Evolutionary conservation across 805 yeast genomes (phyloP), one percentile per base, ranked within the genome.

Genomic region (Blastobotrys americana): DNA sequence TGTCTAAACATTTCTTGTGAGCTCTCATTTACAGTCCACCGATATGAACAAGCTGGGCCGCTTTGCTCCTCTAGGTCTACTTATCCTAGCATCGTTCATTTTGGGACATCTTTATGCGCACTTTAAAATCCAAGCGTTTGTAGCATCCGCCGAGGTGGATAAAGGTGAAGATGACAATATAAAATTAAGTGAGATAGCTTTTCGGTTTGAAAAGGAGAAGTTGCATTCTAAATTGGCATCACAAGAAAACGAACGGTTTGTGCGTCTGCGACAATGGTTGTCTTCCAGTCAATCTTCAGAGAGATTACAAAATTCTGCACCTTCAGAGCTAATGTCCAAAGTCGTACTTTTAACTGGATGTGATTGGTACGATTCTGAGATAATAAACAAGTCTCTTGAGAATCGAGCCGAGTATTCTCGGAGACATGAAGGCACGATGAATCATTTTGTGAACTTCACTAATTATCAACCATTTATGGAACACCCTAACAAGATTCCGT

Each of bases 331-430:
- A n/a, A 22, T 25, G 18, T 31, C 41, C 41, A 39, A 19, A 5
- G 41, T 41, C 4, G 31, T 41, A 27, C 18, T 41, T 4, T 18
- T 41, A 20, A 18, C 43, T 8, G 43, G 27, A 5, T 41, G 43
- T 20, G 43, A 41, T 21, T 13, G 16, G 20, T 33, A 23, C 18
- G 43, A 41, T 21, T 15, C 20, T 5, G 38, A 33, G 27, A 10
- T 34, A 4, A 5, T 33, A n/a, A 8, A 17, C 31, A 41, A 10
- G 37, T 46, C 52, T 4, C 35, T 52, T 3, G 51, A 50, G 19
- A 62, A 64, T 47, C 54, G 69, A 4, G 48, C 53, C 20, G 61
- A 53, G 39, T 64, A 63, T 42, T 55, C 61, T 41, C 44, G 51
- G n/a, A 49, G 46, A 39, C 66, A 64, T 41, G 64, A 25, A 25